These are phyloP conservation scores for Umbelopsis vinacea DNA, from an alignment of 192 early-diverging fungal genomes.

Conservation along the genomic window DNA sequence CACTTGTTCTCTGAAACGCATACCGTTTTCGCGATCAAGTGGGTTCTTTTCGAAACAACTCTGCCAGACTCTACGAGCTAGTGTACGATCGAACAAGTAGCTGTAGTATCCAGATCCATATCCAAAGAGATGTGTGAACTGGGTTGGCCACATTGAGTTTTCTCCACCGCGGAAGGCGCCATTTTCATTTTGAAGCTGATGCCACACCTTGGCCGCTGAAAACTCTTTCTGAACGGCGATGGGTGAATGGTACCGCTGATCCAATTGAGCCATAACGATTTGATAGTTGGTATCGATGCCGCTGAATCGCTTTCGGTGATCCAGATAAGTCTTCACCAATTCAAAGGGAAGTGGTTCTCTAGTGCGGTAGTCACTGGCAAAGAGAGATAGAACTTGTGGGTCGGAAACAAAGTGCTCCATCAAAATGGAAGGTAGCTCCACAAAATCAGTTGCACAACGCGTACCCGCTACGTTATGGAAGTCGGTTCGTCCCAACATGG, in stretches of 20 bases:
- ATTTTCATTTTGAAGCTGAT: conserved; percentile 61
- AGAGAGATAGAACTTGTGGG: conserved; percentile 70
- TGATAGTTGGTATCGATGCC: conserved; percentile 86
- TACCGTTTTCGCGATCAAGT: conserved; percentile 65
- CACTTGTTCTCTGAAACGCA: conserved; percentile 72
- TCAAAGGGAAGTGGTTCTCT: conserved; percentile 61
- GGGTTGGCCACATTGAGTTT: conserved; percentile 86
- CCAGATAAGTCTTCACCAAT: conserved; percentile 55
- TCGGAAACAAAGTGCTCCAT: conserved; percentile 90
- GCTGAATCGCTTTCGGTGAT: conserved; percentile 59
- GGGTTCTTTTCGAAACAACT: conserved; percentile 69
- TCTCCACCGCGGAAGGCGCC: conserved; percentile 74
- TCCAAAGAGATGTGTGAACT: conserved; percentile 89
- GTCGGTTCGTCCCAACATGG: conserved; percentile 92
- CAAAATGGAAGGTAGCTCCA: conserved; percentile 95
- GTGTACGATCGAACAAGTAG: conserved; percentile 88
- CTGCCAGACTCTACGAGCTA: conserved; percentile 81
- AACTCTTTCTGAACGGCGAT: conserved; percentile 48
- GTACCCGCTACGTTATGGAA: conserved; percentile 98
- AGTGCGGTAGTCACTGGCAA: conserved; percentile 80
- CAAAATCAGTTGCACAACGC: conserved; percentile 93
- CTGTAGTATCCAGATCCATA: conserved; percentile 95
- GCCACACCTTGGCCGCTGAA: conserved; percentile 60
- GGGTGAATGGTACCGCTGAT: conserved; percentile 86
- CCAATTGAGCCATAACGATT: conserved; percentile 88